Percentiles rank a stretch among this genome's conserved stretches.
Evolutionary conservation across 768 basidiomycete species (phyloP).

Genomic region (Lactarius pseudohatsudake): DNA sequence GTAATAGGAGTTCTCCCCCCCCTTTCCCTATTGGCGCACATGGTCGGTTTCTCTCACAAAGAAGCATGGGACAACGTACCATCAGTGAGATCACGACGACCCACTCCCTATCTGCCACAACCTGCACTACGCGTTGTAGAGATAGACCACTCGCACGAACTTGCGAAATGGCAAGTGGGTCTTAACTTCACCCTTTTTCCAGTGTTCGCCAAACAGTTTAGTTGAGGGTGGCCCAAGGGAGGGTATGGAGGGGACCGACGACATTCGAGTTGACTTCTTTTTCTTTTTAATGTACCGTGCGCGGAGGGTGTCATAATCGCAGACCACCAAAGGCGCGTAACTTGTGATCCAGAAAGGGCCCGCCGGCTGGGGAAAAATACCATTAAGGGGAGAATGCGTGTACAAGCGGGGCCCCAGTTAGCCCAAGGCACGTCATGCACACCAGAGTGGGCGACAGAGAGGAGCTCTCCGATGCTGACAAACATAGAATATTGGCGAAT

Average conservation of each 20-base stretch:
- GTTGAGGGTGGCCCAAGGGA: constrained; percentile 1
- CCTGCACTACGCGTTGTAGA: background rate
- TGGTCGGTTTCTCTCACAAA: background rate
- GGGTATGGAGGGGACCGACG: background rate
- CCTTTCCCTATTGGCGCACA: background rate
- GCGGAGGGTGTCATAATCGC: constrained; percentile 17
- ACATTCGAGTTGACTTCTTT: background rate
- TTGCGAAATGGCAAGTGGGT: constrained; percentile 19
- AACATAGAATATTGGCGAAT: background rate
- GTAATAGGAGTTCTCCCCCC: background rate
- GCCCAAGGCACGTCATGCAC: constrained; percentile 3
- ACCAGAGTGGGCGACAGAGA: background rate
- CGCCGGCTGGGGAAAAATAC: background rate
- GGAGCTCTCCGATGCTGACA: constrained; percentile 7
- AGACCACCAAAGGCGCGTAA: constrained; percentile 11
- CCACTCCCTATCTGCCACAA: constrained; percentile 23
- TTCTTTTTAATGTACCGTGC: background rate
- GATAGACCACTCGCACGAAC: background rate
- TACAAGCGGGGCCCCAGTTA: constrained; percentile 17
- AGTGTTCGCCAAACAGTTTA: background rate
- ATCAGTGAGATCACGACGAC: constrained; percentile 8
- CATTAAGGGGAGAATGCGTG: background rate
- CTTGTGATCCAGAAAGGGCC: constrained; percentile 18
- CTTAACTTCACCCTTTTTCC: constrained; percentile 7
- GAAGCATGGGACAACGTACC: background rate